A percentile compares a stretch with the other conserved stretches of the same genome.
These are phyloP conservation scores for Adenanthera pavonina DNA, from an alignment of 306 rosid species.

Conservation along the genomic window DNA sequence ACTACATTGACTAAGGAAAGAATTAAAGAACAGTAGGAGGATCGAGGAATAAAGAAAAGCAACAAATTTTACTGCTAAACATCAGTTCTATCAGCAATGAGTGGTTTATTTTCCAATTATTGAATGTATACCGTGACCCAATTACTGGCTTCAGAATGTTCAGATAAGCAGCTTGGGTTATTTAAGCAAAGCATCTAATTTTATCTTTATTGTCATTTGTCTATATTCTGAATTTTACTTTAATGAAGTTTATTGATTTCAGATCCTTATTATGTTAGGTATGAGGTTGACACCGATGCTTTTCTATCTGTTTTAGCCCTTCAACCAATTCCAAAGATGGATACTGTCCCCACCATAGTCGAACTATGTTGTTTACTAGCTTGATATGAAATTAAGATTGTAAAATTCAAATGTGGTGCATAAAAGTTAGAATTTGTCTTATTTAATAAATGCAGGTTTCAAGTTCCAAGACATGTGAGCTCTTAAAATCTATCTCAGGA, in stretches of 20 bases:
- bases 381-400: slow-evolving; percentile 17
- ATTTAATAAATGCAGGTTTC: slow-evolving; percentile 74
- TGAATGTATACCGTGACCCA: background rate
- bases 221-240: slow-evolving; percentile 31
- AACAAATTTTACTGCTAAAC: background rate
- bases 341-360: slow-evolving; percentile 82
- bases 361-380: slow-evolving; percentile 65
- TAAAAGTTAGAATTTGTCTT: slow-evolving; percentile 34
- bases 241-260: slow-evolving; percentile 48
- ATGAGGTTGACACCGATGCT: slow-evolving; percentile 98
- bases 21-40: background rate
- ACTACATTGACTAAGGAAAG: background rate
- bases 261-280: slow-evolving; percentile 61
- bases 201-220: slow-evolving; percentile 13
- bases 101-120: slow-evolving; percentile 7
- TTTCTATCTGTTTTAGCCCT: slow-evolving; percentile 95
- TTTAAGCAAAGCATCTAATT: slow-evolving; percentile 23
- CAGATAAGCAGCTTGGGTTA: background rate
- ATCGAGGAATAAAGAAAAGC: background rate
- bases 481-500: slow-evolving; percentile 82
- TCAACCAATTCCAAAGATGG: slow-evolving; percentile 88
- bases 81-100: background rate
- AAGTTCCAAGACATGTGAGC: slow-evolving; percentile 82
- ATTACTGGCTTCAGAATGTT: slow-evolving; percentile 6
- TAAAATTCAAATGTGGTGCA: background rate